Conservation (phyloP, 1,284 basidiomycete species). For the Microbotryum violaceum region DNA sequence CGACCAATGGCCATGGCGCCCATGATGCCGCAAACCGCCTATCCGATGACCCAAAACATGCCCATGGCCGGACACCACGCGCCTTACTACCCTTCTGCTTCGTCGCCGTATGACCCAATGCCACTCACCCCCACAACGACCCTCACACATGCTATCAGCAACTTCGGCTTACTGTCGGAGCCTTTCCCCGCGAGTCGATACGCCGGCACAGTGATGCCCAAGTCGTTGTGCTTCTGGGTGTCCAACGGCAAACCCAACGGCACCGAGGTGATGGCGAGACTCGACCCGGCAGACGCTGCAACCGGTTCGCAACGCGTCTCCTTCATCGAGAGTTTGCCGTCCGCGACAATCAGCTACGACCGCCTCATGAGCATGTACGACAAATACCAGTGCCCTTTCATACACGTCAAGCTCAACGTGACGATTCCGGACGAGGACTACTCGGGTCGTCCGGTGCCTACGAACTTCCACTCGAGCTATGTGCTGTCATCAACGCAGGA, state of each 20-base stretch:
- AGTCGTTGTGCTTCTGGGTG: constrained; percentile 1
- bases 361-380: constrained; percentile 40
- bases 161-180: constrained; percentile 23
- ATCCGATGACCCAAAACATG: too few relatives aligned
- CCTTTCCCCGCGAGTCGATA: background rate
- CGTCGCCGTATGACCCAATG: background rate
- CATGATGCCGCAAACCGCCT: too few relatives aligned
- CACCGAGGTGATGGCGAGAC: constrained; percentile 5
- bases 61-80: background rate
- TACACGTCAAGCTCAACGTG: constrained; percentile 42
- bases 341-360: constrained; percentile 33
- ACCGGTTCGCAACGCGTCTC: background rate
- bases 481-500: constrained; percentile 35
- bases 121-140: constrained; percentile 21
- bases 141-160: constrained; percentile 21
- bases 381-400: constrained; percentile 42
- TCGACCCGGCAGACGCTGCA: constrained; percentile 11
- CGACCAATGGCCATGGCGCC: background rate
- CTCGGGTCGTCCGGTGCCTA: background rate
- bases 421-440: constrained; percentile 33
- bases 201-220: constrained; percentile 10
- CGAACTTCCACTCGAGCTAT: constrained; percentile 38
- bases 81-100: background rate
- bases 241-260: background rate
- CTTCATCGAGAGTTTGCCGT: constrained; percentile 23